Evolutionary conservation across 2,329 filamentous ascomycete species (phyloP), one percentile per base, ranked within the genome.

Genomic region (Penicillium italicum): DNA sequence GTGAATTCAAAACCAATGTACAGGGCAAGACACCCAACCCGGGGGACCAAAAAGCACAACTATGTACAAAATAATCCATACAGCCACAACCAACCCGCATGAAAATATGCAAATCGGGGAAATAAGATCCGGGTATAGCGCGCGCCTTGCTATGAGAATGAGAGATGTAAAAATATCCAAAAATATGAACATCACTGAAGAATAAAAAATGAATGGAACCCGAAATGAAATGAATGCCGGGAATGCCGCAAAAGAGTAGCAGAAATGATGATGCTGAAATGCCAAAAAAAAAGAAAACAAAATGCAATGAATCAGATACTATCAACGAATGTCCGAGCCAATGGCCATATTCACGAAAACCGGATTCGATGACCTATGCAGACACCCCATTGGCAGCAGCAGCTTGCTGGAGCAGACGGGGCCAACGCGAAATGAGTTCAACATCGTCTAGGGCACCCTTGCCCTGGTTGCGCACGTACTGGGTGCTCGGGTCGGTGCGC

Each of bases 401-500:
- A 9, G 67, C 69, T 44, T 70, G 69, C 55, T 71, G 67, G 53
- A 73, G 38, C 28, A 74, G 68, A 16, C 73, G 71, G 10, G 74
- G 74, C 72, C 73, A 76, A 20, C 74, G 73, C 16, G 73, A 75
- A 34, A 76, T 70, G 14, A 71, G 57, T 49, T 76, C 74, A 16
- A 76, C 71, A 48, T 76, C 73, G 45, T 76, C 74, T 30, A 76
- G 62, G 2, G 69, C 65, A 4, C 73, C 73, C 67, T 74, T 72
- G 62, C 74, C 71, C 50, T 73, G 72, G 65, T 76, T 76, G 47
- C 92, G 89, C 66, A 97, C 95, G 74, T 93, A 95, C 74, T 89
- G 89, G 63, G 58, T 62, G 57, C 72, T 72, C 8, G 69, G 70
- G 60, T 75, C 69, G 46, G 77, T 65, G 50, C 81, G 76, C 0